Evolutionary conservation across 2,329 filamentous ascomycete species (phyloP).

Genomic region (Xenosphaeropsis pyriputrescens): DNA sequence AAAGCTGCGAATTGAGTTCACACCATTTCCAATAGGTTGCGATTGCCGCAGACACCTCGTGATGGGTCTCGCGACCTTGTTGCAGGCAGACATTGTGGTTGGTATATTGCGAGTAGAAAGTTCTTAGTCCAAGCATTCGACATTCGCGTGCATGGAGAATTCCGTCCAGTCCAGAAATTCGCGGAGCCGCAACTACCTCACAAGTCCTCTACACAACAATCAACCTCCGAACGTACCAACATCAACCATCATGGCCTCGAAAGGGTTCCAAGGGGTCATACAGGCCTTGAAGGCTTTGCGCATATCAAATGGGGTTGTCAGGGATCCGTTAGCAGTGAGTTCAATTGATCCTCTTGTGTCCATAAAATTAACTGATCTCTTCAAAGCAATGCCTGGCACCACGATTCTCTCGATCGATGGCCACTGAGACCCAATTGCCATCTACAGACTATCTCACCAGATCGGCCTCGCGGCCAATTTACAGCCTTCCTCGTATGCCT

Average conservation of each 20-base stretch:
- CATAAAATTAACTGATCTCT: not conserved
- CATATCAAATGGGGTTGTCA: conserved; percentile 11
- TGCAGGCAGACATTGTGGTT: conserved; percentile 39
- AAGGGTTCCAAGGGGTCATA: conserved; percentile 15
- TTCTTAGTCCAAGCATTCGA: too few relatives aligned
- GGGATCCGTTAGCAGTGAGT: conserved; percentile 23
- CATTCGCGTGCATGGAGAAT: not conserved
- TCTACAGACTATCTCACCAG: conserved; percentile 3
- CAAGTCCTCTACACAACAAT: not conserved
- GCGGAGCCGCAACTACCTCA: not conserved
- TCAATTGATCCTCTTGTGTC: not conserved
- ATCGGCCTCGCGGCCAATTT: conserved; percentile 3
- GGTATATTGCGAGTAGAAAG: not conserved
- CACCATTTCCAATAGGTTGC: conserved; percentile 13
- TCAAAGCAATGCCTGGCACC: conserved; percentile 27
- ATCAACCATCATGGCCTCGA: conserved; percentile 14
- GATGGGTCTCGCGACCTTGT: conserved; percentile 41
- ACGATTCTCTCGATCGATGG: conserved; percentile 27
- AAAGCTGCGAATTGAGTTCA: conserved; percentile 13
- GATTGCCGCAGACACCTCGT: conserved; percentile 33
- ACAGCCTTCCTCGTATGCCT: conserved; percentile 5
- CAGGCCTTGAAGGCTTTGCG: conserved; percentile 13
- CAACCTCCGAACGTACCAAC: conserved; percentile 3
- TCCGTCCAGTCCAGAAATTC: conserved; percentile 1
- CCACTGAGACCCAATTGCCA: conserved; percentile 25